Conservation (phyloP, 352 stramenopile genomes). For the Globisporangium recalcitrans region DNA sequence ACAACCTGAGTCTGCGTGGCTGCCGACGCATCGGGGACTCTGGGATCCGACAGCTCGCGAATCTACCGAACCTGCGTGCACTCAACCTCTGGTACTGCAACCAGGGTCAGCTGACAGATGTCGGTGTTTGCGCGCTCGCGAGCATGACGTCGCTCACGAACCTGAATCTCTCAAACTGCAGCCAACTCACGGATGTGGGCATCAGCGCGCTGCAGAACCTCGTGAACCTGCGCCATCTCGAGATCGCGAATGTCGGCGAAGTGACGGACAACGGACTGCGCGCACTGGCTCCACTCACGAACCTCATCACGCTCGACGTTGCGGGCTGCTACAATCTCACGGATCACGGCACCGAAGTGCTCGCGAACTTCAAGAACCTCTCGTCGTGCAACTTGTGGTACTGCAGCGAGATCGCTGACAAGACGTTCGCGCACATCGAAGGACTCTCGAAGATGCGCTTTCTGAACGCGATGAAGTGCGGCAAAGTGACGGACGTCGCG, state of each 20-base stretch:
- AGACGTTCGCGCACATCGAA: conserved; percentile 53
- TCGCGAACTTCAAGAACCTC: conserved; percentile 47
- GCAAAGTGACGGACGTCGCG: conserved; percentile 55
- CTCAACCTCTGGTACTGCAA: conserved; percentile 84
- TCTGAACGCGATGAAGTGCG: conserved; percentile 81
- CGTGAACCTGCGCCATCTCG: conserved; percentile 59
- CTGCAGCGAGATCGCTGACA: conserved; percentile 70
- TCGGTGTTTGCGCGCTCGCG: conserved; percentile 41
- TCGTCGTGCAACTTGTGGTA: conserved; percentile 79
- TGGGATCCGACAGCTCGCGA: conserved; percentile 39
- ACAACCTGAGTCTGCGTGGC: conserved; percentile 53
- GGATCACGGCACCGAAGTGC: conserved; percentile 52
- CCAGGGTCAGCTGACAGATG: conserved; percentile 68
- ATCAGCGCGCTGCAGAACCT: conserved; percentile 41
- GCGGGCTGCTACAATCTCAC: conserved; percentile 82
- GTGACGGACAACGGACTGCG: conserved; percentile 56
- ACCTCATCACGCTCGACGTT: conserved; percentile 61
- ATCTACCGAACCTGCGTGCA: conserved; percentile 33
- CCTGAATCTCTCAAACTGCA: conserved; percentile 78
- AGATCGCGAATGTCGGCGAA: conserved; percentile 75
- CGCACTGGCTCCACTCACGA: conserved; percentile 42
- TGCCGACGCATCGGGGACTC: conserved; percentile 53
- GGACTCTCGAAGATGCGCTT: conserved; percentile 53
- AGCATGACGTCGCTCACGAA: conserved; percentile 52
- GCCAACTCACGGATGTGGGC: conserved; percentile 60